phyloP scores from a whole-genome alignment of 176 grass and related monocot species.

The Typha latifolia region DNA sequence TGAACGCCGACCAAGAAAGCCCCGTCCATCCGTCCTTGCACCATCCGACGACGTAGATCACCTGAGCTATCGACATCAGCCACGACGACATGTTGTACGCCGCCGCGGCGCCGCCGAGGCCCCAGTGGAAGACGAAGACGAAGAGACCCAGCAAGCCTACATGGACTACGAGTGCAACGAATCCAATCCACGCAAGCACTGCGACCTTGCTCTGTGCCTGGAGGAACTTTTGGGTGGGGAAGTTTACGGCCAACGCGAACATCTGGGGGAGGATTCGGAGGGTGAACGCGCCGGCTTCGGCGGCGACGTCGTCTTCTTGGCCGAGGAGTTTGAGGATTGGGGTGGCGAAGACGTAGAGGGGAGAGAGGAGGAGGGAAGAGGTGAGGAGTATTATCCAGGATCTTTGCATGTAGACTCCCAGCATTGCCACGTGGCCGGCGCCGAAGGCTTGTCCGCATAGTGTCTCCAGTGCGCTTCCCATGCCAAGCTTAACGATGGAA shows the following conservation, averaged over 20 bases:
- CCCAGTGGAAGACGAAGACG: conserved; percentile 42
- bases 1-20: conserved; percentile 33
- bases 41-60: conserved; percentile 46
- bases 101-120: conserved; percentile 46
- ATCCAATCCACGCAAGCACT: conserved; percentile 53
- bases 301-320: conserved; percentile 46
- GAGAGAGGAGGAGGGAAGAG: conserved; percentile 48
- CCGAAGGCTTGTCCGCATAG: conserved; percentile 83
- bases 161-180: conserved; percentile 40
- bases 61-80: conserved; percentile 42
- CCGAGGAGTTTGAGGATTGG: conserved; percentile 49
- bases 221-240: conserved; percentile 77
- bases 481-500: conserved; percentile 42
- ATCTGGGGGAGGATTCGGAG: conserved; percentile 61
- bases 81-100: conserved; percentile 49
- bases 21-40: conserved; percentile 64
- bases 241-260: conserved; percentile 75
- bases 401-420: conserved; percentile 79
- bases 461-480: conserved; percentile 83
- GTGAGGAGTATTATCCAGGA: conserved; percentile 64
- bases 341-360: conserved; percentile 53
- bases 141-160: conserved; percentile 43
- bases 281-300: conserved; percentile 47
- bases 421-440: conserved; percentile 52
- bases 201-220: conserved; percentile 83